These are phyloP conservation scores for Penicillium sp. DNA, from an alignment of 2,329 filamentous ascomycete genomes.

Conservation along the genomic window DNA sequence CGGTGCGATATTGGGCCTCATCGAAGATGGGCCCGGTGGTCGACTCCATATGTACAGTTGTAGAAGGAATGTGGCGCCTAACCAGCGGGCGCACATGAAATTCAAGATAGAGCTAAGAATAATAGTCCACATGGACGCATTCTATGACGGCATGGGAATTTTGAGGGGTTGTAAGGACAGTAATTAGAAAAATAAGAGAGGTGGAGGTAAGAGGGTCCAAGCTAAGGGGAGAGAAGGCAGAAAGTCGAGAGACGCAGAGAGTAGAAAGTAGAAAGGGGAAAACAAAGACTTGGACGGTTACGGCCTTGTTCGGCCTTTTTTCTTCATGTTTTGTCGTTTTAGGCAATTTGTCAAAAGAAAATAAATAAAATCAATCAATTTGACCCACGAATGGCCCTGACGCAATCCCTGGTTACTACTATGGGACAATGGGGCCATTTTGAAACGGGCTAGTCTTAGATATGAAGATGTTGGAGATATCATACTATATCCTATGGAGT, in stretches of 20 bases:
- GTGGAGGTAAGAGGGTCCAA: slow-evolving; percentile 8
- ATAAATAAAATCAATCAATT: neutral
- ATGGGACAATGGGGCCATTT: neutral
- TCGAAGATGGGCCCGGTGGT: slow-evolving; percentile 29
- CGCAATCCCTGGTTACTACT: slow-evolving; percentile 7
- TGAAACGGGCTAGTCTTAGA: slow-evolving; percentile 4
- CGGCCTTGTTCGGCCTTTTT: neutral
- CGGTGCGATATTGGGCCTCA: slow-evolving; percentile 39
- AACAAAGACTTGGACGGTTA: neutral
- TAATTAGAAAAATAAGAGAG: neutral
- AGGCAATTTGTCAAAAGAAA: neutral
- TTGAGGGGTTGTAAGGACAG: slow-evolving; percentile 11
- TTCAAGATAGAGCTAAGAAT: slow-evolving; percentile 10
- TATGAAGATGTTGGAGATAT: neutral
- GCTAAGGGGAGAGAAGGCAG: neutral
- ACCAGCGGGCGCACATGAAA: slow-evolving; percentile 26
- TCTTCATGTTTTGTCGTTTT: slow-evolving; percentile 3
- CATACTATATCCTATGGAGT: neutral
- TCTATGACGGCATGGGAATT: slow-evolving; percentile 31
- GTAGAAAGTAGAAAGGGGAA: neutral
- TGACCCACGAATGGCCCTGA: slow-evolving; percentile 10
- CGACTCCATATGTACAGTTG: slow-evolving; percentile 26
- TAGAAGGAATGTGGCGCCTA: slow-evolving; percentile 18
- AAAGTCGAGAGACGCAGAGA: too few species aligned
- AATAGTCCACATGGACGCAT: slow-evolving; percentile 32